Evolutionary conservation across 2,329 filamentous ascomycete species (phyloP), one percentile per base, ranked within the genome.

Genomic region (Alternaria infectoria): DNA sequence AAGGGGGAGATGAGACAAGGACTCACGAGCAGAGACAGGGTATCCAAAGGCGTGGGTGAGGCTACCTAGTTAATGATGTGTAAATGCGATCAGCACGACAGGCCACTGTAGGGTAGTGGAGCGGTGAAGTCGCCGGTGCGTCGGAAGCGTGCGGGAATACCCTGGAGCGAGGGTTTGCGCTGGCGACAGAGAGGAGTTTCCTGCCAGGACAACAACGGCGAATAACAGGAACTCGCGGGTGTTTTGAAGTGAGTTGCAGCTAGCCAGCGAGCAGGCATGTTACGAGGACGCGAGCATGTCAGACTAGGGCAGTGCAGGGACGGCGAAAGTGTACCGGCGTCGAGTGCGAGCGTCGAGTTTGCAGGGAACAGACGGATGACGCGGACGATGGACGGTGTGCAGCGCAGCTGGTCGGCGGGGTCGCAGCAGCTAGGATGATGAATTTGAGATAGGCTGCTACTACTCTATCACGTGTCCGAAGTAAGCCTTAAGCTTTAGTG

Each of bases 1-100:
- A 72, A 68, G 69, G 43, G 49, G 70, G 69, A 76, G 71, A 78
- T 74, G 70, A 78, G 71, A 78, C 77, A 77, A 69, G 72, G 73
- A 78, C 74, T 77, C 74, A 75, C 62, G 62, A 60, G 61, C 62
- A 64, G 69, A 71, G 57, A 66, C 65, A 56, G 61, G 66, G 59
- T 65, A 69, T 72, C 65, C 72, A 59, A 30, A 67, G 45, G 67
- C 65, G 55, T 64, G 57, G 62, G 64, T 44, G 62, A 69, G 69
- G 70, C 74, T 36, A 52, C 49, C 49, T 52, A 52, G 49, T 36
- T 71, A 61, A 62, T 68, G 68, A 61, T 68, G 65, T 68, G 69
- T 62, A 66, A 73, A 70, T 68, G 67, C 57, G 67, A 71, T 69
- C 69, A 67, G 64, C 72, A 54, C 69, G 67, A 69, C 68, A 67